Evolutionary conservation across 2,329 filamentous ascomycete genomes (phyloP).

Genomic region (Fusarium sp.): DNA sequence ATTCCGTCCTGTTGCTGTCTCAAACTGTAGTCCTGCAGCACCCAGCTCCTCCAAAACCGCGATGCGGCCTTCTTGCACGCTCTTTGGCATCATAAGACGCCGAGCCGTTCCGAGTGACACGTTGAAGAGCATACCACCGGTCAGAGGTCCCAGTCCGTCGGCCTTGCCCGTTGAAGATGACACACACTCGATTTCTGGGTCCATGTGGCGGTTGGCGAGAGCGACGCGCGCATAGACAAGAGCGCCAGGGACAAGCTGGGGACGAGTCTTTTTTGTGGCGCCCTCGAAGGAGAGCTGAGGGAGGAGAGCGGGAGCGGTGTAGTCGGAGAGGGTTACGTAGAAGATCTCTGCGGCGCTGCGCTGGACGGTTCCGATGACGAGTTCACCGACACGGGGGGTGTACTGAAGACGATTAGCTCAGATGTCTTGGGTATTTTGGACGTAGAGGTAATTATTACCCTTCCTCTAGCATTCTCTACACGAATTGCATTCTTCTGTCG

Average conservation of each 20-base stretch:
- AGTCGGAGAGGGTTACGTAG: slow-evolving; percentile 79
- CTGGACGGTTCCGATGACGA: slow-evolving; percentile 88
- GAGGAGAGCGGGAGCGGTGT: slow-evolving; percentile 74
- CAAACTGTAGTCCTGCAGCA: slow-evolving; percentile 82
- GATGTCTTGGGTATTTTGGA: no score
- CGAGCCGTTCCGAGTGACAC: slow-evolving; percentile 86
- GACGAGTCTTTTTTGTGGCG: slow-evolving; percentile 91
- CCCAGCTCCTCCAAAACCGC: slow-evolving; percentile 85
- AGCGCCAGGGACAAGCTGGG: slow-evolving; percentile 78
- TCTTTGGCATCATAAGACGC: slow-evolving; percentile 76
- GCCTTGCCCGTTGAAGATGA: slow-evolving; percentile 87
- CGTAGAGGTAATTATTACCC: slow-evolving; percentile 60
- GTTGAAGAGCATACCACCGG: slow-evolving; percentile 86
- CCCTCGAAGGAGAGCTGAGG: slow-evolving; percentile 93
- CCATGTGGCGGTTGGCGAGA: slow-evolving; percentile 83
- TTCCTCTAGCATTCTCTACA: slow-evolving; percentile 77
- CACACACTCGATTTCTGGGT: slow-evolving; percentile 91
- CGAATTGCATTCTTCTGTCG: slow-evolving; percentile 81
- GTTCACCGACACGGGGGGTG: slow-evolving; percentile 81
- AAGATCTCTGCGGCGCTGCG: slow-evolving; percentile 82
- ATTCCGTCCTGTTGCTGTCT: slow-evolving; percentile 93
- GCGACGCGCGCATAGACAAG: slow-evolving; percentile 90
- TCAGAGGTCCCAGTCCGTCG: slow-evolving; percentile 86
- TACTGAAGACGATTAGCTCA: slow-evolving; percentile 67
- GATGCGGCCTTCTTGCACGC: slow-evolving; percentile 71